Evolutionary conservation across 495 filamentous ascomycete species (phyloP).

Genomic region (Tuber brumale): DNA sequence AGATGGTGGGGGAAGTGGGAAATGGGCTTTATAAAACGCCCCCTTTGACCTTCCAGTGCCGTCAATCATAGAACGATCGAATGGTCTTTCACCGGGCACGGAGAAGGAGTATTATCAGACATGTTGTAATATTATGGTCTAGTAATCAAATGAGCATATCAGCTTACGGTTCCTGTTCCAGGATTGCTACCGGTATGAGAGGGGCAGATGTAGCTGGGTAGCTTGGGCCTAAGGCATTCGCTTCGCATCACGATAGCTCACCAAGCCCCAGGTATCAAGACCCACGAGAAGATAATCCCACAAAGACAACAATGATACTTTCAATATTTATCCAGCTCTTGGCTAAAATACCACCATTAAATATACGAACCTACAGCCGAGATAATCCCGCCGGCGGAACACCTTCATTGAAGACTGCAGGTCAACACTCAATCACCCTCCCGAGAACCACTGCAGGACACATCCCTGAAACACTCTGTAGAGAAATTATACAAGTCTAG

Average conservation of each 20-base stretch:
- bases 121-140: not conserved
- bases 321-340: not conserved
- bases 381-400: not conserved
- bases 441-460: too few relatives aligned
- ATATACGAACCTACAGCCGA: not conserved
- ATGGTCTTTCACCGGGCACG: not conserved
- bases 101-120: not conserved
- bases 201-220: not conserved
- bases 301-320: not conserved
- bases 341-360: not conserved
- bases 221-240: not conserved
- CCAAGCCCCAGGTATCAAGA: not conserved
- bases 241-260: not conserved
- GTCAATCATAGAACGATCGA: not conserved
- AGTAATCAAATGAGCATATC: not conserved
- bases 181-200: not conserved
- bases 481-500: not conserved
- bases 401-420: not conserved
- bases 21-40: not conserved
- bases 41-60: not conserved
- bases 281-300: not conserved
- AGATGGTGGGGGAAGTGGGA: not conserved
- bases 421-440: not conserved
- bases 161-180: not conserved
- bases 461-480: not conserved